A percentile compares a stretch with the other conserved stretches of the same genome.
Evolutionary conservation across 257 asterid genomes (phyloP).

Genomic region (Solanum piurae): DNA sequence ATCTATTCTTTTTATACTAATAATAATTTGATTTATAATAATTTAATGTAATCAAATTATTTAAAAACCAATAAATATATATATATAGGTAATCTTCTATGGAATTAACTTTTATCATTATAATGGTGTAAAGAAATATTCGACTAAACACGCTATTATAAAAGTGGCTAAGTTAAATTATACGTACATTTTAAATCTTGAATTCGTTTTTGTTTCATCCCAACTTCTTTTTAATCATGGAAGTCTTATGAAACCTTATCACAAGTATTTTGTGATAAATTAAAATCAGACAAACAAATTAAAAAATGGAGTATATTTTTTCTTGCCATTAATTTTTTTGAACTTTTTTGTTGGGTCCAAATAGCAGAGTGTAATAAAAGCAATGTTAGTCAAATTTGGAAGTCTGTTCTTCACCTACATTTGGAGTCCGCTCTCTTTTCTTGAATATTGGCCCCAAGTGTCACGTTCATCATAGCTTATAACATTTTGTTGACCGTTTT

Average conservation of each 20-base stretch:
- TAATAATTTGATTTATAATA: background rate
- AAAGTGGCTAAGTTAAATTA: fast-evolving
- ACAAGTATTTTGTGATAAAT: background rate
- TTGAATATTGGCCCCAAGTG: background rate
- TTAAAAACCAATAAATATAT: background rate
- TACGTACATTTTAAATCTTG: fast-evolving
- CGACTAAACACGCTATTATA: too few relatives aligned
- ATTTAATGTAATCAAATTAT: background rate
- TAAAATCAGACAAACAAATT: background rate
- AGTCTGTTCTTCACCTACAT: background rate
- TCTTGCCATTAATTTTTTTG: background rate
- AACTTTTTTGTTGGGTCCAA: background rate
- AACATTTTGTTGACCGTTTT: too few relatives aligned
- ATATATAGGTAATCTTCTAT: too few relatives aligned
- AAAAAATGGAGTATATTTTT: too few relatives aligned
- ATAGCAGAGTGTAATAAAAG: background rate
- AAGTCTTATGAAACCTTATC: background rate
- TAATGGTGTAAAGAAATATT: too few relatives aligned
- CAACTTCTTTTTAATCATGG: background rate
- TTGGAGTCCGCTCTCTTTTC: background rate
- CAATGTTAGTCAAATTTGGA: background rate
- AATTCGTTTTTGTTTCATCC: background rate
- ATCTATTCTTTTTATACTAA: background rate
- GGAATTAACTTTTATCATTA: too few relatives aligned
- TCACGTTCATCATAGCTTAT: background rate